Base-by-base conservation (phyloP, 2,329 filamentous ascomycete species). In the Neofusicoccum sp. region DNA sequence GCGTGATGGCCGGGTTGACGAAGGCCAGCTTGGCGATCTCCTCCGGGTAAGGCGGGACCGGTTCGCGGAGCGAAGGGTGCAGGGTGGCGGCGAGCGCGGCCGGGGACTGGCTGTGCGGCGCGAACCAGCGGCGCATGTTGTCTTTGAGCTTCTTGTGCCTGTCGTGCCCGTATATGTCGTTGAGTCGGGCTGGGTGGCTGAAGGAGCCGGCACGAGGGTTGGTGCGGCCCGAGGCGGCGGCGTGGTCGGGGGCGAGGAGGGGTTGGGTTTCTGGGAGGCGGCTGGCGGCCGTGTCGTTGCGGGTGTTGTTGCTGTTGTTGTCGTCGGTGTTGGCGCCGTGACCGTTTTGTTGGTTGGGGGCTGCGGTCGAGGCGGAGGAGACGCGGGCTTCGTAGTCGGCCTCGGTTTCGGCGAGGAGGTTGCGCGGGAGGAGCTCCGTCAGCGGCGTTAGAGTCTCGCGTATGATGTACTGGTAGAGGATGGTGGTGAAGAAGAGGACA, bases 381-480 rank as follows among this genome's bases (percentile, higher is more conserved):
- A 41, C 14, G 44, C 38, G 47, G 8, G 69, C 65, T 4, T 58
- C 49, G 30, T 62, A 62, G 31, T 84, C 80, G 61, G 84, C 82
- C 65, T 84, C 78, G 0, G 87, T 75, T 58, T 86, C 83, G 4
- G 1, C 45, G 0, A 62, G 45, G 12, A 62, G 61, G 34, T 62
- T 60, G 38, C 48, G 61, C 2, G 62, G 62, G 6, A 64, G 56
- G 8, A 54, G 54, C 20, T 63, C 45, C 6, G 53, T 51, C 8
- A 64, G 38, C 0, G 62, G 62, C 26, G 61, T 59, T 16, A 64
- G 48, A 6, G 61, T 56, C 9, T 51, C 26, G 12, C 61, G 59
- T 33, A 63, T 60, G 40, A 49, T 38, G 9, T 56, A 63, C n/a
- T 64, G 62, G 14, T 64, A 64, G 28, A 64, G 36, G 11, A 61